These are phyloP conservation scores for Phytophthora sp. DNA, from an alignment of 352 stramenopile species.

Conservation along the genomic window DNA sequence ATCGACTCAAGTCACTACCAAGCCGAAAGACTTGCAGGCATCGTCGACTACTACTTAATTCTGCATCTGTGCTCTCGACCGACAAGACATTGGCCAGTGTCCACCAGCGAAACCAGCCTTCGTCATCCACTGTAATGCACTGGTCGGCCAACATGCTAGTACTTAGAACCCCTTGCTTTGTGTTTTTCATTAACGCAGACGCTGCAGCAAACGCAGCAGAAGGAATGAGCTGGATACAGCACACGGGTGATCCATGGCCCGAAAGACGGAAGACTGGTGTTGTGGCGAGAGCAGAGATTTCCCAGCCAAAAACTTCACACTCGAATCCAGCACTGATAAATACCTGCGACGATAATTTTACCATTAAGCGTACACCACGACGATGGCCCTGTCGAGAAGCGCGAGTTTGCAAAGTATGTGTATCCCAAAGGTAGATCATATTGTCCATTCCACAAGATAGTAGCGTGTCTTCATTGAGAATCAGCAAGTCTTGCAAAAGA, in stretches of 20 bases:
- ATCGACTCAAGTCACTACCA: slow-evolving; percentile 61
- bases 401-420: slow-evolving; percentile 49
- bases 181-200: slow-evolving; percentile 20
- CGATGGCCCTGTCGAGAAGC: slow-evolving; percentile 63
- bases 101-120: slow-evolving; percentile 88
- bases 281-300: slow-evolving; percentile 64
- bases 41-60: slow-evolving; percentile 52
- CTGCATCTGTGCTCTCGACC: slow-evolving; percentile 62
- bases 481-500: slow-evolving; percentile 71
- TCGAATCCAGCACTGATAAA: slow-evolving; percentile 82
- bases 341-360: slow-evolving; percentile 67
- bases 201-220: slow-evolving; percentile 34
- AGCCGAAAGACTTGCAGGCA: slow-evolving; percentile 77
- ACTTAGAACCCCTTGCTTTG: slow-evolving; percentile 13
- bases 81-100: slow-evolving; percentile 69
- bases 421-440: slow-evolving; percentile 79
- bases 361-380: slow-evolving; percentile 62
- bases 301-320: slow-evolving; percentile 76
- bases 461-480: slow-evolving; percentile 74
- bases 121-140: slow-evolving; percentile 78
- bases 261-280: slow-evolving; percentile 73
- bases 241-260: slow-evolving; percentile 71
- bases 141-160: slow-evolving; percentile 57
- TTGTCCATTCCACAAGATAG: slow-evolving; percentile 82
- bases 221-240: slow-evolving; percentile 70